phyloP scores from a whole-genome alignment of 208 protist genomes.

The Entamoeba invadens region DNA sequence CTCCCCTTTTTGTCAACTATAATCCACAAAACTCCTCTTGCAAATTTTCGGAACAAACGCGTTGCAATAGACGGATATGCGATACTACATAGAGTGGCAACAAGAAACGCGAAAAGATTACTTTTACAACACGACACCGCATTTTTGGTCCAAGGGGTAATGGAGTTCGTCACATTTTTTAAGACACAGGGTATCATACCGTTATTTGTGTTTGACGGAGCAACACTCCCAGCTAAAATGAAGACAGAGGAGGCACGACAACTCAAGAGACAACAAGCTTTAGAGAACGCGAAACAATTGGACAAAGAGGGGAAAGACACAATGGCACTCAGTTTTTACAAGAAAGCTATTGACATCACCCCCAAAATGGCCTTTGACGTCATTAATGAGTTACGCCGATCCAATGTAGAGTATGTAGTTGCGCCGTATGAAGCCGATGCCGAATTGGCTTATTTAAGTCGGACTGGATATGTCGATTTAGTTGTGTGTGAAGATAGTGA shows the following conservation, averaged over 20 bases:
- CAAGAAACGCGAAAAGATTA: background rate
- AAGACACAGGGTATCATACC: constrained; percentile 9
- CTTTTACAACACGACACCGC: background rate
- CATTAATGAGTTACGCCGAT: background rate
- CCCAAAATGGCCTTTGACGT: background rate
- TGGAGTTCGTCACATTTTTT: background rate
- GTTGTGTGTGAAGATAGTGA: constrained; percentile 32
- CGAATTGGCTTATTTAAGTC: constrained; percentile 23
- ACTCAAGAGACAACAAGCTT: background rate
- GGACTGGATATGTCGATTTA: background rate
- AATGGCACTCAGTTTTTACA: background rate
- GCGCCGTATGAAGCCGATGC: constrained; percentile 34
- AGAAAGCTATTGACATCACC: constrained; percentile 3
- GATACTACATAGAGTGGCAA: constrained; percentile 11
- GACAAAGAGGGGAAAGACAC: background rate
- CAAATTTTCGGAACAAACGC: background rate
- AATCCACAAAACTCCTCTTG: background rate
- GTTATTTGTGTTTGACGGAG: constrained; percentile 29
- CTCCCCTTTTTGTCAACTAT: background rate
- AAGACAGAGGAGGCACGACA: background rate
- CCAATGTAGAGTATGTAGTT: constrained; percentile 3
- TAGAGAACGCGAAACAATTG: background rate
- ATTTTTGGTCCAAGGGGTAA: background rate
- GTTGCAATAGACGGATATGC: constrained; percentile 20
- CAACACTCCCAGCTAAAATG: constrained; percentile 9